Conservation (phyloP, 306 rosid species). For the Calophaca sinica region DNA sequence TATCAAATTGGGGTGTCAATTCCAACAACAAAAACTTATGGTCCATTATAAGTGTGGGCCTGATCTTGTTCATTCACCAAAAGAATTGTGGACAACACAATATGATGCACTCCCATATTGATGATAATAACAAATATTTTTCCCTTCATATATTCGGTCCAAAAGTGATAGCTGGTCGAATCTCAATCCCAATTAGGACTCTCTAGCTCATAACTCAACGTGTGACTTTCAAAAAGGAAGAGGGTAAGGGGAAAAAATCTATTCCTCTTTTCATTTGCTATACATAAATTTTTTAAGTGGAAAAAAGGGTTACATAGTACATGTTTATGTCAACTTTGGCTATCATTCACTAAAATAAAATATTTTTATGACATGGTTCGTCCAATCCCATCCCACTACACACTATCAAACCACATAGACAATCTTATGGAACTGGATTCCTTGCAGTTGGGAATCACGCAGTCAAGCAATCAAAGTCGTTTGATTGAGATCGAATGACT, state of each 20-base stretch:
- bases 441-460: too few relatives aligned
- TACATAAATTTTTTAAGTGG: constrained; percentile 11
- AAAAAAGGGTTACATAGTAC: constrained; percentile 46
- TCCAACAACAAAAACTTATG: constrained; percentile 44
- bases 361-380: constrained; percentile 44
- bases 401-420: constrained; percentile 44
- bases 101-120: constrained; percentile 57
- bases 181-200: constrained; percentile 56
- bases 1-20: constrained; percentile 49
- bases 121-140: constrained; percentile 57
- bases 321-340: constrained; percentile 46
- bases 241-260: background rate
- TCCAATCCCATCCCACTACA: constrained; percentile 47
- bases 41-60: constrained; percentile 65
- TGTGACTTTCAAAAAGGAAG: constrained; percentile 51
- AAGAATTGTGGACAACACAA: constrained; percentile 61
- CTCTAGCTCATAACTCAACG: constrained; percentile 52
- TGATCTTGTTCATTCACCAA: constrained; percentile 49
- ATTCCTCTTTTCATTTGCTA: constrained; percentile 21
- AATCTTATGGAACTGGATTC: background rate
- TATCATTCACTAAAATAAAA: constrained; percentile 45
- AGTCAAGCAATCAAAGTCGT: too few relatives aligned
- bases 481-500: too few relatives aligned
- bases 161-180: constrained; percentile 60
- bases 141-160: constrained; percentile 48